These are phyloP conservation scores for Epichloe sylvatica DNA, from an alignment of 2,329 filamentous ascomycete genomes.

Conservation along the genomic window DNA sequence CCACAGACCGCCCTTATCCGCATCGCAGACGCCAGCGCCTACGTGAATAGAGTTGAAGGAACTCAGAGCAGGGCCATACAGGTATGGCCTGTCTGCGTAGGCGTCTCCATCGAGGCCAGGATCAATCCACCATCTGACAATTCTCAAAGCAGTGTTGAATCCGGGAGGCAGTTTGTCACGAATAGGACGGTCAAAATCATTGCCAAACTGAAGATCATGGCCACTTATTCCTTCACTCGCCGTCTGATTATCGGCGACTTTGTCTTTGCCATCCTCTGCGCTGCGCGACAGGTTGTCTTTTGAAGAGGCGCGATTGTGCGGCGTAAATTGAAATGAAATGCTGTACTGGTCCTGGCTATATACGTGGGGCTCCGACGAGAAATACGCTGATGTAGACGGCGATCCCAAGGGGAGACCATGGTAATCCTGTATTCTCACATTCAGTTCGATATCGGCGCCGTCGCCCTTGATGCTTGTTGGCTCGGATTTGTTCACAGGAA, in stretches of 20 bases:
- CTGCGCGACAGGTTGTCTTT: constrained; percentile 1
- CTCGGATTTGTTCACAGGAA: constrained; percentile 59
- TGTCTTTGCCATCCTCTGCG: background rate
- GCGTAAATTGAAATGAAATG: constrained; percentile 65
- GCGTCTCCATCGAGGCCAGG: constrained; percentile 82
- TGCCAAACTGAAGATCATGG: constrained; percentile 74
- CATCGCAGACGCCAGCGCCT: constrained; percentile 37
- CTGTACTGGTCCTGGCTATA: constrained; percentile 66
- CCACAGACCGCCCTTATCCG: constrained; percentile 36
- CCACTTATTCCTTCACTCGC: constrained; percentile 43
- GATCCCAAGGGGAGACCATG: constrained; percentile 62
- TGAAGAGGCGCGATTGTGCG: constrained; percentile 32
- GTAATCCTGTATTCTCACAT: constrained; percentile 57
- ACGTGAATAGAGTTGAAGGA: constrained; percentile 67
- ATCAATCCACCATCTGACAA: constrained; percentile 84
- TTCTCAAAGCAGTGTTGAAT: constrained; percentile 68
- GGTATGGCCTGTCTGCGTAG: constrained; percentile 70
- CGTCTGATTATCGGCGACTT: constrained; percentile 5
- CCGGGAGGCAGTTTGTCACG: constrained; percentile 74
- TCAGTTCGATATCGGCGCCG: constrained; percentile 52
- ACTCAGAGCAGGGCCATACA: constrained; percentile 71
- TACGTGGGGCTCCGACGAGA: constrained; percentile 53
- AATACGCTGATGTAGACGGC: constrained; percentile 62
- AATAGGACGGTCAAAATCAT: constrained; percentile 89
- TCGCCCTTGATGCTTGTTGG: constrained; percentile 49